phyloP scores from a whole-genome alignment of 176 grass and related monocot species.

The Eragrostis nindensis region DNA sequence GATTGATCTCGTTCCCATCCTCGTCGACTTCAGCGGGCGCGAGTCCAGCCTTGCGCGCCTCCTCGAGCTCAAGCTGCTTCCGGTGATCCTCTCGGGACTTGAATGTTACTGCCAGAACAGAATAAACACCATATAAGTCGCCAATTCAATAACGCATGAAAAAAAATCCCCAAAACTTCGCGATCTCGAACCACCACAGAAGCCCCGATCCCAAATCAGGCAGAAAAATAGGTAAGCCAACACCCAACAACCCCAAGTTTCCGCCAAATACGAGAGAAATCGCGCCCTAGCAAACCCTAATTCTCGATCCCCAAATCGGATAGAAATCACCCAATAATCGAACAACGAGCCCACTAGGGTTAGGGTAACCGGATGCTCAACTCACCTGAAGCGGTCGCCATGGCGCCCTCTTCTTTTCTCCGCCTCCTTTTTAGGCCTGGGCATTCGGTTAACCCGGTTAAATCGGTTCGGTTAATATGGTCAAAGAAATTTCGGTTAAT shows the following conservation, averaged over 20 bases:
- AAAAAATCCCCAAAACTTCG: not conserved
- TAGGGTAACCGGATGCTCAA: not conserved
- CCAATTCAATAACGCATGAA: not conserved
- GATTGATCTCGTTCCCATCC: constrained; percentile 98
- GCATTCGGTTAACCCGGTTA: too few relatives aligned
- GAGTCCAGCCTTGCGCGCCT: constrained; percentile 88
- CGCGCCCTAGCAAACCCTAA: not conserved
- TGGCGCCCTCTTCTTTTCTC: constrained; percentile 1
- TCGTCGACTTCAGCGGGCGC: constrained; percentile 88
- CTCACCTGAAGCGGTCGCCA: constrained; percentile 70
- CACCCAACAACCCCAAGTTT: too few relatives aligned
- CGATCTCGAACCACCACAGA: not conserved
- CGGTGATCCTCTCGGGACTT: constrained; percentile 92
- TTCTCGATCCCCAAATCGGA: not conserved
- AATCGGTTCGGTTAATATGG: too few relatives aligned
- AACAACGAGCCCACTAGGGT: not conserved
- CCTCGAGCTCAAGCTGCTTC: constrained; percentile 94
- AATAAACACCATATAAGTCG: not conserved
- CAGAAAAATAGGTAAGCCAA: not conserved
- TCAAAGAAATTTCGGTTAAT: too few relatives aligned
- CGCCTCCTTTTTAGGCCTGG: too few relatives aligned
- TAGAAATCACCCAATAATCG: not conserved
- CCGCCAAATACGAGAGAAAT: not conserved
- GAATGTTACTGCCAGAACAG: constrained; percentile 58
- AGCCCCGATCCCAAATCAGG: constrained; percentile 13